Evolutionary conservation across 371 early-diverging fungal genomes (phyloP).

Genomic region (Syncephalastrum contaminatum): DNA sequence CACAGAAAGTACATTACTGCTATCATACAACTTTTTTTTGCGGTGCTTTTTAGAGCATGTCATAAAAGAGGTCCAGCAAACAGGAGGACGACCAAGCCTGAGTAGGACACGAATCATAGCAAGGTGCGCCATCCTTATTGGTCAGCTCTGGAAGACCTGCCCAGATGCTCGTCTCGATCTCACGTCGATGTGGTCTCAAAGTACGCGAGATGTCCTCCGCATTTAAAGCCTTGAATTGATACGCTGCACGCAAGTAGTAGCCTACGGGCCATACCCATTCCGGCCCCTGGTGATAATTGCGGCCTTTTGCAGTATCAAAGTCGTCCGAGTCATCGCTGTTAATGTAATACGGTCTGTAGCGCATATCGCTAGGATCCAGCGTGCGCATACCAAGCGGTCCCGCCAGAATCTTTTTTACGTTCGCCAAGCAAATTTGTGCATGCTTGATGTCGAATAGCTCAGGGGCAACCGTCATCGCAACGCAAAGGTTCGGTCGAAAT

Average conservation of each 20-base stretch:
- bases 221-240: conserved; percentile 60
- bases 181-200: conserved; percentile 72
- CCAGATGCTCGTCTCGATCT: conserved; percentile 67
- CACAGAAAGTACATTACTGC: too few species aligned
- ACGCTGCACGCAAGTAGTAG: conserved; percentile 84
- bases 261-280: conserved; percentile 97
- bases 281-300: conserved; percentile 96
- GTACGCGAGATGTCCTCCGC: conserved; percentile 57
- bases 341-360: conserved; percentile 89
- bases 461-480: conserved; percentile 95
- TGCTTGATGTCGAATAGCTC: conserved; percentile 83
- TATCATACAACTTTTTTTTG: too few species aligned
- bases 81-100: conserved; percentile 95
- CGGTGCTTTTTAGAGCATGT: conserved; percentile 1
- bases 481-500: conserved; percentile 86
- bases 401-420: conserved; percentile 63
- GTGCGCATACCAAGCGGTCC: conserved; percentile 96
- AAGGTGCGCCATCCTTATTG: conserved; percentile 80
- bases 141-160: conserved; percentile 96
- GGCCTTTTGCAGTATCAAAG: conserved; percentile 84
- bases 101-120: conserved; percentile 84
- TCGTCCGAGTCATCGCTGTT: conserved; percentile 89
- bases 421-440: conserved; percentile 66
- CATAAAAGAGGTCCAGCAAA: conserved; percentile 61
- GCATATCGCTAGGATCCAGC: conserved; percentile 86